Conservation (phyloP, 129 eudicot species). For the Lactuca saligna region DNA sequence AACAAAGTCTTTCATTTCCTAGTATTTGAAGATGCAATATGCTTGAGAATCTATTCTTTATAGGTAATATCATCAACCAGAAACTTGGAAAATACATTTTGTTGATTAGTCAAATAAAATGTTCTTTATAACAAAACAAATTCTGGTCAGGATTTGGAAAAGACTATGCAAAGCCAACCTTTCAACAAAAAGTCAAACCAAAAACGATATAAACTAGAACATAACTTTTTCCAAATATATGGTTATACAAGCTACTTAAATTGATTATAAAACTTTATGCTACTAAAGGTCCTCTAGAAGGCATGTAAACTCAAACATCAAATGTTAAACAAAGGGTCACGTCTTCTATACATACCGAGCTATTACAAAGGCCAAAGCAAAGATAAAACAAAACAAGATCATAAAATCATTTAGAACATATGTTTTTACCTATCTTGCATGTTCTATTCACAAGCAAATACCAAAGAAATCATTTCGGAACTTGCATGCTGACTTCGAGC, state of each 20-base stretch:
- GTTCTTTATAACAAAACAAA: neutral
- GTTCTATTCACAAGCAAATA: too few species aligned
- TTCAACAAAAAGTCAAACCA: conserved; percentile 11
- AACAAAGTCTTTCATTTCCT: too few species aligned
- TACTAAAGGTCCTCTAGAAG: neutral
- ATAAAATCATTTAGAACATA: too few species aligned
- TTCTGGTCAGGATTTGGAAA: neutral
- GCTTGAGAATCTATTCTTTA: too few species aligned
- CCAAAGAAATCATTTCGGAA: too few species aligned
- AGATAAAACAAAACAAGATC: neutral
- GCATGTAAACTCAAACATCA: neutral
- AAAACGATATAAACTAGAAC: neutral
- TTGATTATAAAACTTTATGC: neutral
- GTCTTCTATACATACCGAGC: neutral
- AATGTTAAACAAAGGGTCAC: neutral
- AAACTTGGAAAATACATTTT: neutral
- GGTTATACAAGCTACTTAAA: neutral
- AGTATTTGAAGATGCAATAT: too few species aligned
- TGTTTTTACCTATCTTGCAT: too few species aligned
- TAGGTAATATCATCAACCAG: too few species aligned
- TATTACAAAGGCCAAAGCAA: neutral
- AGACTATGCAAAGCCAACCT: conserved; percentile 3
- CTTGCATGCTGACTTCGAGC: too few species aligned
- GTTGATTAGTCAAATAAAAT: neutral
- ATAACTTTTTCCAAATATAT: neutral